Conservation (phyloP, 169 alveolate genomes). For the Plasmodium gallinaceum region DNA sequence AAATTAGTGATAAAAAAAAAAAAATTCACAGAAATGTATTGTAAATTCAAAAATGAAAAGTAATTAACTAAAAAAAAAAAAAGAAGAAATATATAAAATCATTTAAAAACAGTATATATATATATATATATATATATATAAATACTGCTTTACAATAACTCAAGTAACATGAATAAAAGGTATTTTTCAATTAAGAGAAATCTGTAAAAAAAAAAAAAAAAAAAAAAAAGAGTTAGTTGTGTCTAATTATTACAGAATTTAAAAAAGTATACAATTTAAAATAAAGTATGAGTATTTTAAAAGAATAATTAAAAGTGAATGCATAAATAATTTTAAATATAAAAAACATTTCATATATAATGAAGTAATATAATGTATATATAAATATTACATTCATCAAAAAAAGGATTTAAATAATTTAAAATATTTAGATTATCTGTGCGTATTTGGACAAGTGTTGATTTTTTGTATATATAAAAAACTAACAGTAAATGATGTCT, state of each 20-base stretch:
- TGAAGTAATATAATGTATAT: background rate
- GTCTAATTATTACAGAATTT: background rate
- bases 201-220: conserved; percentile 1
- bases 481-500: conserved; percentile 62
- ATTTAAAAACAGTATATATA: background rate
- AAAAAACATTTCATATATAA: background rate
- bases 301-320: background rate
- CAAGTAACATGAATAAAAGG: background rate
- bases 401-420: conserved; percentile 54
- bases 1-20: background rate
- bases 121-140: background rate
- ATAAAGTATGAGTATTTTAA: background rate
- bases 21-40: background rate
- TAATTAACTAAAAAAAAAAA: background rate
- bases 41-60: background rate
- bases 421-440: conserved; percentile 56
- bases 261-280: background rate
- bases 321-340: background rate
- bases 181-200: background rate
- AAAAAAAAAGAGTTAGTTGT: background rate
- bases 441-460: conserved; percentile 65
- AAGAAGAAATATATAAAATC: background rate
- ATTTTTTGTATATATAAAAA: conserved; percentile 40
- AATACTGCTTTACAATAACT: background rate
- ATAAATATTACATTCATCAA: conserved; percentile 47